These are phyloP conservation scores for Rhizophora apiculata DNA, from an alignment of 345 rosid genomes.

Conservation along the genomic window DNA sequence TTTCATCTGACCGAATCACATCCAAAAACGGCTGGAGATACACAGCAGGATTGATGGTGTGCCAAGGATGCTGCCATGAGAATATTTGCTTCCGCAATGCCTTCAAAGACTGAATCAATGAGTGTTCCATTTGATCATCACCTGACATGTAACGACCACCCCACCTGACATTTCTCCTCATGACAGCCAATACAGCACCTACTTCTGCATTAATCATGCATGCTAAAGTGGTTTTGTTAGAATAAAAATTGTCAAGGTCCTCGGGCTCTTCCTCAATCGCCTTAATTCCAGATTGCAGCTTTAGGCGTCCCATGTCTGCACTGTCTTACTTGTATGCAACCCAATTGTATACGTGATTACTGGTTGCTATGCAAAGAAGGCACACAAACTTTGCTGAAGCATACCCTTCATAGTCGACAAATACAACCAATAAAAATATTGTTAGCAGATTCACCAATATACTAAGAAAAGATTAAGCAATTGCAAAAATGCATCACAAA, in stretches of 20 bases:
- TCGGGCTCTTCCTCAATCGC: slow-evolving; percentile 94
- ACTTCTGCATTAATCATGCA: slow-evolving; percentile 86
- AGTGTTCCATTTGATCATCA: slow-evolving; percentile 92
- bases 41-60: slow-evolving; percentile 66
- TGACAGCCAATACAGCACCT: slow-evolving; percentile 90
- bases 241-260: slow-evolving; percentile 55
- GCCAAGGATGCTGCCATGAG: slow-evolving; percentile 88
- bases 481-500: neutral
- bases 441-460: neutral
- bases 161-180: slow-evolving; percentile 99
- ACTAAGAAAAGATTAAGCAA: neutral
- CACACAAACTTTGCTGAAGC: slow-evolving; percentile 23
- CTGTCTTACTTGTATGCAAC: slow-evolving; percentile 25
- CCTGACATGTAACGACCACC: slow-evolving; percentile 90
- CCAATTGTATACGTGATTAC: slow-evolving; percentile 23
- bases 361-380: slow-evolving; percentile 18
- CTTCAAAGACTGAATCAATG: slow-evolving; percentile 85
- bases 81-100: slow-evolving; percentile 78
- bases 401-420: slow-evolving; percentile 31
- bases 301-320: slow-evolving; percentile 77
- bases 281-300: slow-evolving; percentile 84
- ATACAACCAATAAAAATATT: neutral
- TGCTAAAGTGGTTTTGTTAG: slow-evolving; percentile 60
- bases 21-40: slow-evolving; percentile 92
- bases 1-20: slow-evolving; percentile 87